Evolutionary conservation across 1,284 basidiomycete species (phyloP), one percentile per base, ranked within the genome.

Genomic region (Trametes polyzona): DNA sequence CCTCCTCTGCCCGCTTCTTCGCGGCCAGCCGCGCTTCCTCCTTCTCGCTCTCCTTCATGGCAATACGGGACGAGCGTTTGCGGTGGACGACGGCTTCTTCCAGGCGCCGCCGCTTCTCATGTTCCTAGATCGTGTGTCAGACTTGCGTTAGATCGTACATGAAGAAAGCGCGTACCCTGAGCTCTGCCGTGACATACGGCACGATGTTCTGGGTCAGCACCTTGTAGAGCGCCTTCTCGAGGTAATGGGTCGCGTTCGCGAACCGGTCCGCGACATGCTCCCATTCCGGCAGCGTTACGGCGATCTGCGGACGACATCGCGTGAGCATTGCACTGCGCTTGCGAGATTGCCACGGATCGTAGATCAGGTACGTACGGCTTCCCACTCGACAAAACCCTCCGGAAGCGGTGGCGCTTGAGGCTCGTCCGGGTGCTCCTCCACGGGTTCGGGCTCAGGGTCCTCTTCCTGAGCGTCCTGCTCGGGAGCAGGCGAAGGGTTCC

Each of bases 11-110:
- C 54, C 81, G 82, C 64, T 76, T 81, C 61, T 78, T 75, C 16
- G 80, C 80, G 3, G 78, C 77, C 11, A 78, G 63, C 37, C 80
- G 76, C 11, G 86, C 86, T 65, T 90, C 87, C 67, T 90, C 87
- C 63, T 83, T 85, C 69, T 88, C 87, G 47, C 72, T 80, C 67
- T 92, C 90, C 63, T 83, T 88, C 33, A 84, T 72, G 5, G 92
- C 91, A 56, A 95, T 84, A 32, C 93, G 88, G 40, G 90, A 90
- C 2, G 92, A 93, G 26, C 92, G 85, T 71, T 95, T 95, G 55
- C 92, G 84, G 58, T 87, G 86, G 23, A 85, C 82, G 12, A 93
- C 74, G 3, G 90, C 87, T 53, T 90, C 82, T 62, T 90, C 88
- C 43, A 87, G 59, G 46, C 79, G 80, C 47, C 79, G 77, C 67